These are phyloP conservation scores for Dipodascus geniculatus DNA, from an alignment of 805 yeast species.

Conservation along the genomic window DNA sequence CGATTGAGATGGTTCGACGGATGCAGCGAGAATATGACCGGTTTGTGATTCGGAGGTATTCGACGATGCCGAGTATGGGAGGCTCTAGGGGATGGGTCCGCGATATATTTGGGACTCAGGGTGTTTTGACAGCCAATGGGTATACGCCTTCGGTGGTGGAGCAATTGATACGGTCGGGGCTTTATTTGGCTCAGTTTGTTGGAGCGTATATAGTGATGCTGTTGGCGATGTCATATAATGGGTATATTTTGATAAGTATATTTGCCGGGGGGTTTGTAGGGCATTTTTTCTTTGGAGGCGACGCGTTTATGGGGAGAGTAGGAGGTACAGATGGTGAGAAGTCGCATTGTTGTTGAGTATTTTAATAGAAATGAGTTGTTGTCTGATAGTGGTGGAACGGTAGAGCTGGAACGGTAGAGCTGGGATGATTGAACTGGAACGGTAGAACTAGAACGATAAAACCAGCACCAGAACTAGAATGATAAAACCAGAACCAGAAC, in stretches of 20 bases:
- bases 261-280: conserved; percentile 52
- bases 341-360: not conserved
- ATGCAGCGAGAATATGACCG: conserved; percentile 35
- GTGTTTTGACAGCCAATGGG: not conserved
- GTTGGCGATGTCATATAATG: conserved; percentile 65
- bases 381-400: no score
- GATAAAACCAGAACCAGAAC: no score
- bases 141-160: conserved; percentile 32
- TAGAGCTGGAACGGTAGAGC: no score
- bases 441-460: no score
- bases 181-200: conserved; percentile 53
- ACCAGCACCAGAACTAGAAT: no score
- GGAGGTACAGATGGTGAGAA: not conserved
- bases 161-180: conserved; percentile 37
- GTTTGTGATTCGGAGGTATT: conserved; percentile 16
- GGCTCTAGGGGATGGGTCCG: conserved; percentile 2
- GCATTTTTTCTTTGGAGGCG: conserved; percentile 40
- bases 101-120: conserved; percentile 15
- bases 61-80: conserved; percentile 9
- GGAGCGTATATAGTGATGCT: conserved; percentile 55
- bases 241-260: conserved; percentile 52
- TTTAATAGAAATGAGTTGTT: no score
- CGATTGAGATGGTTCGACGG: conserved; percentile 47
- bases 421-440: no score
- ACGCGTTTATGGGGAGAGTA: conserved; percentile 12